Base-by-base conservation (phyloP, 31 red algal genomes). In the Asparagopsis taxiformis region DNA sequence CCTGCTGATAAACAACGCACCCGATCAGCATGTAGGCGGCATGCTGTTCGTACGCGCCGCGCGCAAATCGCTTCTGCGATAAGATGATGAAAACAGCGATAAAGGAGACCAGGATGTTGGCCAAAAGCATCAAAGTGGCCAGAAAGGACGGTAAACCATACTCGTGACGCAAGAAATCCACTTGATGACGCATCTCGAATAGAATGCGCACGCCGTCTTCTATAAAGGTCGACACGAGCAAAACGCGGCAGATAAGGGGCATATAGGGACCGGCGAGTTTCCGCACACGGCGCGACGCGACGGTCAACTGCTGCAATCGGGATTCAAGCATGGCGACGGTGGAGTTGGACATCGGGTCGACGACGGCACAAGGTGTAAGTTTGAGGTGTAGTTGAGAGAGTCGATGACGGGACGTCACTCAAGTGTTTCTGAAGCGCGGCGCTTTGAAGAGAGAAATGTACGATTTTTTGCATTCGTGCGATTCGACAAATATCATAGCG, bases 141-240 rank as follows among this genome's bases (percentile, higher is more conserved):
- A 94, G 62, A 55, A 79, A 80, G 31, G 53, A 23, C 6, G 95
- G 95, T 5, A 98, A 1, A 25, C 20, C 33, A 80, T 98, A 98
- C 55, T 88, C 63, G 31, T 82, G 65, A 17, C 49, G 35, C 26
- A 97, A 72, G 48, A 97, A 97, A 36, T 88, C 69, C 51, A 96
- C 55, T 77, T 91, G 87, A 61, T 91, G 87, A 26, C 39, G 46
- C 87, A 93, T 78, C 58, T 98, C 91, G 36, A 87, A 80, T 24
- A 98, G 68, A 15, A 93, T 87, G 0, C 95, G 84, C n/a, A 94
- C 37, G 25, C 86, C 89, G 59, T 98, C 95, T 75, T 98, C 95
- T 9, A 98, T 52, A 79, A 98, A 98, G 20, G 95, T 98, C 6
- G 91, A 89, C 1, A 98, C 66, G 8, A 98, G 59, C 23, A 98